Base-by-base conservation (phyloP, 106 monocot species). In the Phalaenopsis aphrodite region DNA sequence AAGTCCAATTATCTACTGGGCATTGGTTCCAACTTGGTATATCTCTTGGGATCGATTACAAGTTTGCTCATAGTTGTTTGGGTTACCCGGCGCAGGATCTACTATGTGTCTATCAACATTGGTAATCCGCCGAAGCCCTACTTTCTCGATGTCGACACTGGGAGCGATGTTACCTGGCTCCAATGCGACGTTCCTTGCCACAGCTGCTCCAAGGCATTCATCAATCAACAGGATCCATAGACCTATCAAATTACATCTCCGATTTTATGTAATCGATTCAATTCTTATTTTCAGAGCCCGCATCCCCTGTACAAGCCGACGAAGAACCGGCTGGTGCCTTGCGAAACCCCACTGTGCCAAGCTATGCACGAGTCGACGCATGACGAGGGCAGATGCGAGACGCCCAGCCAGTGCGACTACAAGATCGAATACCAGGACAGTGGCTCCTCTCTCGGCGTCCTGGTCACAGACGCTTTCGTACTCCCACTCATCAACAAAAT, bases 121-220 rank as follows among this genome's bases (percentile, higher is more conserved):
- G 94, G 98, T 6, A 80, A 91, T 23, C 97, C 94, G 19, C 91
- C 92, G 66, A 91, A 83, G 83, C 92, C 94, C 52, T 99, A 99
- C 81, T 99, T 89, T 84, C 85, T 99, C 37, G 94, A 94, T 77
- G 87, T 94, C n/a, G 98, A 99, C 80, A 94, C 92, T 46, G 97
- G 97, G 41, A 98, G 97, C 88, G 97, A 94, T 79, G 86, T 98
- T 58, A 92, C 94, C 52, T 98, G 97, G 97, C 61, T 98, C 74
- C 97, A 98, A 72, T 98, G 97, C 85, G 90, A 94, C 83, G 97
- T 94, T 10, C 97, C 97, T 24, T 98, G 97, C 85, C 79, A 85
- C 79, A 75, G 82, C 41, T 98, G 97, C 88, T 81, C 82, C 72
- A 92, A 90, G 85, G 91, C 82, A 79, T 76, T 49, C 49, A 24